Conservation (phyloP, 2,329 filamentous ascomycete genomes). For the Allantophomopsis lycopodina region DNA sequence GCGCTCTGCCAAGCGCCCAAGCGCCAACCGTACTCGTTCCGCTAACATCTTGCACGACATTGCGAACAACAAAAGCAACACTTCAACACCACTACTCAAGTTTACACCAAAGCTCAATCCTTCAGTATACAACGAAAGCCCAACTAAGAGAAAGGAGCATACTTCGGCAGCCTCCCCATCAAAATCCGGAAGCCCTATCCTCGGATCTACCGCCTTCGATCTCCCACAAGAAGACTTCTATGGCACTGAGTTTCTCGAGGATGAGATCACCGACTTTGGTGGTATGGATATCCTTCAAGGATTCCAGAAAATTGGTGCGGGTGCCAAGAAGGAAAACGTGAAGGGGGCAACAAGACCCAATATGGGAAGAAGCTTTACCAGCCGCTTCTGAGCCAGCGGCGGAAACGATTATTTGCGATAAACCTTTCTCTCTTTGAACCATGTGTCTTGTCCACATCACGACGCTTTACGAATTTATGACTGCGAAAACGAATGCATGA, state of each 20-base stretch:
- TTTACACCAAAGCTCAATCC: conserved; percentile 23
- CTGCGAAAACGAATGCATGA: no score
- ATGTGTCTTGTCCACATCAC: no score
- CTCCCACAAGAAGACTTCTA: conserved; percentile 35
- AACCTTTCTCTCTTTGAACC: no score
- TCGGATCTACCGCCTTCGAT: conserved; percentile 11
- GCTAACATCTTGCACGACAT: conserved; percentile 48
- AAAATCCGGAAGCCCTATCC: conserved; percentile 5
- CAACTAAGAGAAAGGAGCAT: conserved; percentile 7
- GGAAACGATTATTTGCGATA: no score
- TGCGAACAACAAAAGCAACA: conserved; percentile 30
- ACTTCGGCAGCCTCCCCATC: conserved; percentile 20
- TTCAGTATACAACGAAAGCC: conserved; percentile 22
- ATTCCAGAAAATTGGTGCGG: conserved; percentile 60
- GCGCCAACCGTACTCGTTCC: conserved; percentile 49
- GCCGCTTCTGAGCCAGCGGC: no score
- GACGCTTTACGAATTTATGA: no score
- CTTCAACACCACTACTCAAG: conserved; percentile 36
- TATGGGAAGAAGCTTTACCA: no score
- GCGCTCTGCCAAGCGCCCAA: conserved; percentile 41
- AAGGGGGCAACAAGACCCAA: no score
- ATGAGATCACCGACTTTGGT: conserved; percentile 41
- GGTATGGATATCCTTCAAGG: conserved; percentile 62
- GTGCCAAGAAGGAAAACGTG: conserved; percentile 14
- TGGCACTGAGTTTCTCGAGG: conserved; percentile 37